Evolutionary conservation across 345 rosid species (phyloP).

Genomic region (Punica granatum): DNA sequence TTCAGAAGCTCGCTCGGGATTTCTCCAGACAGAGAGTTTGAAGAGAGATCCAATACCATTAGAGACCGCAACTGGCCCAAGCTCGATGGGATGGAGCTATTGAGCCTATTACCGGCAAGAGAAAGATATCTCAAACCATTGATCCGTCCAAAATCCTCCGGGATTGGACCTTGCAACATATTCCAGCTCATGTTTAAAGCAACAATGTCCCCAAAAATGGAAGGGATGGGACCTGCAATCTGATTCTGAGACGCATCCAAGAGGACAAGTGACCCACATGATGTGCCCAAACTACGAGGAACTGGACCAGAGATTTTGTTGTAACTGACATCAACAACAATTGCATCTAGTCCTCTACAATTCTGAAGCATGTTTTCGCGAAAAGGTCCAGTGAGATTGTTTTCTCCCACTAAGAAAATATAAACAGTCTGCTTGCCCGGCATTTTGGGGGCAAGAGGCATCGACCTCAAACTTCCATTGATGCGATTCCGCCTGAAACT

Average conservation of each 20-base stretch:
- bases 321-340: constrained; percentile 48
- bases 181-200: constrained; percentile 47
- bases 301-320: constrained; percentile 42
- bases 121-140: constrained; percentile 39
- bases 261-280: constrained; percentile 40
- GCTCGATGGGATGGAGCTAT: constrained; percentile 43
- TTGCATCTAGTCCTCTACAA: constrained; percentile 28
- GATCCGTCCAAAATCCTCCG: constrained; percentile 25
- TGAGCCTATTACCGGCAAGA: constrained; percentile 44
- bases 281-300: constrained; percentile 30
- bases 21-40: constrained; percentile 47
- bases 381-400: constrained; percentile 45
- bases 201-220: constrained; percentile 36
- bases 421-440: constrained; percentile 44
- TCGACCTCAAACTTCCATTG: constrained; percentile 44
- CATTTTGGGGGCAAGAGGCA: constrained; percentile 53
- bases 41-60: constrained; percentile 48
- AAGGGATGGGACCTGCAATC: constrained; percentile 39
- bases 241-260: constrained; percentile 48
- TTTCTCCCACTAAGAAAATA: constrained; percentile 45
- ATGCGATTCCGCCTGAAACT: constrained; percentile 71
- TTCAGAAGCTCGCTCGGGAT: constrained; percentile 38
- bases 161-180: constrained; percentile 40
- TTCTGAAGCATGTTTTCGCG: constrained; percentile 34
- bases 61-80: constrained; percentile 34